Evolutionary conservation across 2,329 filamentous ascomycete species (phyloP).

Genomic region (Lasiodiplodia gonubiensis): DNA sequence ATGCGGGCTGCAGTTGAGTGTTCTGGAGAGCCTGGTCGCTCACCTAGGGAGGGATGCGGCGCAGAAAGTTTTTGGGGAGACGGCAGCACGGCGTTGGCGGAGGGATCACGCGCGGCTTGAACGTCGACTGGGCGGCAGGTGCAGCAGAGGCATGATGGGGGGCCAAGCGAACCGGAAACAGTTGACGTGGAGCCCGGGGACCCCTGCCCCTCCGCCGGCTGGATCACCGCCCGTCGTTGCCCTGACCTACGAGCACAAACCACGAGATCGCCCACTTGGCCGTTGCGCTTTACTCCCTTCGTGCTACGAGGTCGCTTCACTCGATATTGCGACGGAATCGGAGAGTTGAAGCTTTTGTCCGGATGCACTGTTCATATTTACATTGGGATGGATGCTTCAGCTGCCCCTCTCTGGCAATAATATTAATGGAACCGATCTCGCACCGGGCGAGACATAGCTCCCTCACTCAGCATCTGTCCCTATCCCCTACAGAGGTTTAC

Average conservation of each 20-base stretch:
- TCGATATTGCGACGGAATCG: no score
- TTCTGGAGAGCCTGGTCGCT: slow-evolving; percentile 12
- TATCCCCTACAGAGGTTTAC: neutral
- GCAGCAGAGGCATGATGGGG: slow-evolving; percentile 23
- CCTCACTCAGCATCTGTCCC: neutral
- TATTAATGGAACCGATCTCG: neutral
- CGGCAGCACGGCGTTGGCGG: slow-evolving; percentile 18
- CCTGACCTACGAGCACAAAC: slow-evolving; percentile 21
- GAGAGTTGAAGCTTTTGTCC: no score
- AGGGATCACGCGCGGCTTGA: slow-evolving; percentile 26
- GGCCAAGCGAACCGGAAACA: slow-evolving; percentile 25
- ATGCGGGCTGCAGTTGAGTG: slow-evolving; percentile 11
- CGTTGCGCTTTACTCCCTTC: slow-evolving; percentile 5
- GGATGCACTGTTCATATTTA: no score
- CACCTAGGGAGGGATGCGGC: slow-evolving; percentile 20
- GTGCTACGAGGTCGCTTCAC: no score
- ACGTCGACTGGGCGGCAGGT: slow-evolving; percentile 14
- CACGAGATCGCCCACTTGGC: slow-evolving; percentile 19
- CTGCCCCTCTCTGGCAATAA: no score
- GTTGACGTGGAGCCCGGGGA: slow-evolving; percentile 25
- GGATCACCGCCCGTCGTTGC: slow-evolving; percentile 10
- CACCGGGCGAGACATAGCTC: slow-evolving; percentile 5
- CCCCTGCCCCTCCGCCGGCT: slow-evolving; percentile 23
- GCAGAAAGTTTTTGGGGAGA: slow-evolving; percentile 12
- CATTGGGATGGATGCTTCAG: no score